Evolutionary conservation across 2,329 filamentous ascomycete genomes (phyloP).

Genomic region (Hymenoscyphus occultus): DNA sequence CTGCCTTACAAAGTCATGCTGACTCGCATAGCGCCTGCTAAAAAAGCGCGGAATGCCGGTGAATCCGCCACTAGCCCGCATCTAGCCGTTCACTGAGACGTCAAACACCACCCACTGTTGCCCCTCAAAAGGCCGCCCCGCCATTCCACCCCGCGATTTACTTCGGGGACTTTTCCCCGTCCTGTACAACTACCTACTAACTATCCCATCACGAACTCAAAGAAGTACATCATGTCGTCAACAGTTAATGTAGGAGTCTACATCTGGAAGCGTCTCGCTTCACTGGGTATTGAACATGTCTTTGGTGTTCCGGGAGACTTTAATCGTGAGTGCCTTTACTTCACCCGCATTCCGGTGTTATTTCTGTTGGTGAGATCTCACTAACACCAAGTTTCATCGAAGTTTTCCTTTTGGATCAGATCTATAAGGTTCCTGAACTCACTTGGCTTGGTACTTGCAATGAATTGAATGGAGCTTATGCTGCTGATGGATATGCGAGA

Average conservation of each 20-base stretch:
- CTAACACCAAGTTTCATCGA: constrained; percentile 34
- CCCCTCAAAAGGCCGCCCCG: neutral
- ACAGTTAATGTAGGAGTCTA: constrained; percentile 32
- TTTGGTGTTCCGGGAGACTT: constrained; percentile 35
- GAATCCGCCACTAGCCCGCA: neutral
- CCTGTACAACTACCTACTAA: neutral
- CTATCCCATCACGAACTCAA: neutral
- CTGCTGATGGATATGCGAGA: constrained; percentile 51
- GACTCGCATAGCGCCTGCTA: neutral
- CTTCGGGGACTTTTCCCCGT: neutral
- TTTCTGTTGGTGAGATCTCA: constrained; percentile 6
- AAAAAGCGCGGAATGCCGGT: neutral
- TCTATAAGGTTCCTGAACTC: constrained; percentile 47
- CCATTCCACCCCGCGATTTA: neutral
- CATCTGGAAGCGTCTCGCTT: constrained; percentile 30
- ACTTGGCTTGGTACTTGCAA: constrained; percentile 39
- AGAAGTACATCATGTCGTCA: neutral
- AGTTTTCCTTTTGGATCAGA: constrained; percentile 55
- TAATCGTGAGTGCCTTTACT: constrained; percentile 25
- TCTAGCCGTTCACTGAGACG: neutral
- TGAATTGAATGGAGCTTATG: constrained; percentile 43
- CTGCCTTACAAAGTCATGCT: neutral
- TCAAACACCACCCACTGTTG: neutral
- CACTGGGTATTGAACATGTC: constrained; percentile 32
- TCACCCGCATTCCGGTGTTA: neutral